Evolutionary conservation across 2,329 filamentous ascomycete species (phyloP), one percentile per base, ranked within the genome.

Genomic region (Hymenoscyphus fraxineus): DNA sequence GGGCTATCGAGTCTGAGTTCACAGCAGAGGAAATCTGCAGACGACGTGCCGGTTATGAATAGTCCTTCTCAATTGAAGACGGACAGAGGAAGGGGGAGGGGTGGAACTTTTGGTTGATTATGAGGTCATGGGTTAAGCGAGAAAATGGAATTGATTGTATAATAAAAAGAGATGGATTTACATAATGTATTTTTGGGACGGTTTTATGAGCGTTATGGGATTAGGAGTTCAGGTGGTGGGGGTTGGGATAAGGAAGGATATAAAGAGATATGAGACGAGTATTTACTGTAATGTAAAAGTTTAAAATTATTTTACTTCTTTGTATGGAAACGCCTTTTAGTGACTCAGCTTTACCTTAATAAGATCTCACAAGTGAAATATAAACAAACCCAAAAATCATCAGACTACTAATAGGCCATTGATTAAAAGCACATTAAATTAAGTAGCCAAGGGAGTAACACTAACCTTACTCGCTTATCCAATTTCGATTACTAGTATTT

Each of bases 41-140:
- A 38, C 31, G 54, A 51, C 7, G 51, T 57, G 38, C 60, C 60
- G 13, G 58, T 62, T 16, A 13, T 58, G 38, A 57, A 32, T 32
- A 40, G 32, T 57, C 54, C 60, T 27, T 22, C 22, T 27, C 54
- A 40, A 19, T 38, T 62, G 19, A n/a, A 41, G 35, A 35, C 27
- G 31, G 51, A 62, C 51, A 58, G 60, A 22, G 60, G 51, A 19
- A 57, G 60, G 38, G 60, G 51, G 19, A 57, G 60, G 35, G 57
- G 57, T 13, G 60, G 60, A 19, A 57, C 51, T 19, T 44, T 57
- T 44, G 47, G 60, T 35, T 44, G 27, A 6, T 38, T 57, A 5
- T 57, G 32, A 57, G 15, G 9, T 7, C 4, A 15, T 54, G n/a
- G 35, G 35, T 10, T 35, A 10, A 35, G 35, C 9, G 9, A 7